Evolutionary conservation across 305 asterid genomes (phyloP).

Genomic region (Fraxinus latifolia): DNA sequence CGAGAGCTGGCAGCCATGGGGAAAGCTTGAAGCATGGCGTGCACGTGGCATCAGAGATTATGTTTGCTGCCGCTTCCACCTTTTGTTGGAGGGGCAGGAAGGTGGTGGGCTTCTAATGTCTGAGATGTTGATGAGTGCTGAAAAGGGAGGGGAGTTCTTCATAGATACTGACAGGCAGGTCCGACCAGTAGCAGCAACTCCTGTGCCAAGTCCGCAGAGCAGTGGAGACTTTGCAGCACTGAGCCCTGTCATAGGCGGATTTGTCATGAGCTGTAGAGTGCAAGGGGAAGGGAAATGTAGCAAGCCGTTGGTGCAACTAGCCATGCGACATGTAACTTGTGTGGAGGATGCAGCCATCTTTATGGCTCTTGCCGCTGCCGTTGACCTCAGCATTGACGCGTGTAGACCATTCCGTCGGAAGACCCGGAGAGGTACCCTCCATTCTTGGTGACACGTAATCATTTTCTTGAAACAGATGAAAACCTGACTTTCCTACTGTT

Average conservation of each 20-base stretch:
- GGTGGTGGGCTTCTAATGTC: conserved; percentile 73
- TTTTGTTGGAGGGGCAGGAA: conserved; percentile 62
- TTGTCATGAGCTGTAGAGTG: conserved; percentile 85
- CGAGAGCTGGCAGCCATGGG: conserved; percentile 96
- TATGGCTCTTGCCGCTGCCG: conserved; percentile 92
- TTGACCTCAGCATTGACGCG: conserved; percentile 85
- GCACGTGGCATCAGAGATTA: conserved; percentile 71
- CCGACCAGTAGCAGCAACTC: conserved; percentile 39
- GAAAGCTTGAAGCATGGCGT: conserved; percentile 96
- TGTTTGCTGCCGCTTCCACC: conserved; percentile 77
- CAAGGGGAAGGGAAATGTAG: conserved; percentile 79
- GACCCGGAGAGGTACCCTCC: conserved; percentile 52
- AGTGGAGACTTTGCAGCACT: conserved; percentile 71
- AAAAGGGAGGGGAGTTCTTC: conserved; percentile 81
- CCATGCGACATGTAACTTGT: conserved; percentile 77
- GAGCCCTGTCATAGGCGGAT: conserved; percentile 64
- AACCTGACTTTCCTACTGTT: not conserved
- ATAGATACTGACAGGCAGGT: conserved; percentile 73
- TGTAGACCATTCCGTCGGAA: conserved; percentile 75
- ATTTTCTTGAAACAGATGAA: not conserved
- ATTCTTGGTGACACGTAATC: conserved; percentile 51
- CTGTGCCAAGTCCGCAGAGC: conserved; percentile 73
- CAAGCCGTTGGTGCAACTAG: conserved; percentile 78
- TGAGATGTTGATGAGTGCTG: conserved; percentile 61
- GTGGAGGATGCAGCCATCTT: conserved; percentile 93